Percentiles rank a stretch among this genome's conserved stretches.
Evolutionary conservation across 139 green algal genomes (phyloP).

Genomic region (Zygnema cylindricum): DNA sequence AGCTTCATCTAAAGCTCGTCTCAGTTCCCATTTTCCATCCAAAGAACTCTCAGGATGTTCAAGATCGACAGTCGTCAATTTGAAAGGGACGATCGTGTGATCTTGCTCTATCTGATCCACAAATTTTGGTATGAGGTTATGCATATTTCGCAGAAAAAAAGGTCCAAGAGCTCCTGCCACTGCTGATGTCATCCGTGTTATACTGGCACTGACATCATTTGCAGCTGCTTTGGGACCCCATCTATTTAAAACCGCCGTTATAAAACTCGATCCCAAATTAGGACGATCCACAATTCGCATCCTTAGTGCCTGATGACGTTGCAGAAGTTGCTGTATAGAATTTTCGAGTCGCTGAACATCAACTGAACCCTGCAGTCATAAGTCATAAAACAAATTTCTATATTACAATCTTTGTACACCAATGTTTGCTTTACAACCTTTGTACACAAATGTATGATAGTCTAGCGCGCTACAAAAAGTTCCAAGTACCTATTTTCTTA

Average conservation of each 20-base stretch:
- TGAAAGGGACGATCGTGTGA: conserved; percentile 8
- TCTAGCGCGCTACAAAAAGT: too few relatives aligned
- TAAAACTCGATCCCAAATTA: not conserved
- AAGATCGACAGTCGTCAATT: not conserved
- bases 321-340: conserved; percentile 20
- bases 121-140: conserved; percentile 21
- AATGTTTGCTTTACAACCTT: too few relatives aligned
- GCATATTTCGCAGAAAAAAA: conserved; percentile 26
- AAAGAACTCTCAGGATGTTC: not conserved
- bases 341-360: conserved; percentile 1
- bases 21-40: conserved; percentile 10
- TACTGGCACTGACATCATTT: not conserved
- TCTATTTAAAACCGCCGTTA: not conserved
- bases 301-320: conserved; percentile 32
- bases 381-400: too few relatives aligned
- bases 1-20: conserved; percentile 1
- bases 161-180: not conserved
- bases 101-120: conserved; percentile 31
- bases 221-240: not conserved
- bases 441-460: too few relatives aligned
- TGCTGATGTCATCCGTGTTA: not conserved
- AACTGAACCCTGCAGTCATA: conserved; percentile 9
- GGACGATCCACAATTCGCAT: conserved; percentile 15
- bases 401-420: too few relatives aligned
- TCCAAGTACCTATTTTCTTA: too few relatives aligned